phyloP scores from a whole-genome alignment of 257 asterid species.

The Scutellaria minor region DNA sequence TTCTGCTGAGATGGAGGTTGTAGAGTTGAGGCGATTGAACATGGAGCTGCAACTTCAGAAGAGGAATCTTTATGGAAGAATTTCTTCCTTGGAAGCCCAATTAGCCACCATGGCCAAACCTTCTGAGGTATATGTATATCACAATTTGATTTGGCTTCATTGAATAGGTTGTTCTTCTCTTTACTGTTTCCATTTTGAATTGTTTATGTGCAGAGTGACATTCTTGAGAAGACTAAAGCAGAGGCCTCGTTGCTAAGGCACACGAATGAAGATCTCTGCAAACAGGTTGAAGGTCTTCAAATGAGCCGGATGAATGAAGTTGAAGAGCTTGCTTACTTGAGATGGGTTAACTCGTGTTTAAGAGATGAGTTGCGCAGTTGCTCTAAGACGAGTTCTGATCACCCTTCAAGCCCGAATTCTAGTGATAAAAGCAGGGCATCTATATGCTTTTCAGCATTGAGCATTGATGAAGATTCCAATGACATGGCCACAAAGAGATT shows the following conservation, averaged over 20 bases:
- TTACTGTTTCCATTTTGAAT: slow-evolving; percentile 5
- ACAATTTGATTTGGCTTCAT: slow-evolving; percentile 10
- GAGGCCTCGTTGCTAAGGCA: slow-evolving; percentile 78
- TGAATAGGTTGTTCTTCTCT: slow-evolving; percentile 22
- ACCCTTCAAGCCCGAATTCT: slow-evolving; percentile 49
- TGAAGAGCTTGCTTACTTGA: slow-evolving; percentile 88
- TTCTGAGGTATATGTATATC: slow-evolving; percentile 60
- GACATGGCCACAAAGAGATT: slow-evolving; percentile 52
- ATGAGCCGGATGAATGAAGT: slow-evolving; percentile 86
- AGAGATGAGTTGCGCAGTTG: slow-evolving; percentile 68
- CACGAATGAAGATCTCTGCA: slow-evolving; percentile 80
- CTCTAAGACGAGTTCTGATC: slow-evolving; percentile 46
- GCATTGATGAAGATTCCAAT: slow-evolving; percentile 56
- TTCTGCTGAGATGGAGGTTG: slow-evolving; percentile 73
- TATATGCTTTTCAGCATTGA: slow-evolving; percentile 57
- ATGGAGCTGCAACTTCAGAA: slow-evolving; percentile 95
- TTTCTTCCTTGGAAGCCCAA: slow-evolving; percentile 73
- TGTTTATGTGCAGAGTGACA: slow-evolving; percentile 53
- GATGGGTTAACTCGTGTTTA: slow-evolving; percentile 92
- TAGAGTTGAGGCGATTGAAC: slow-evolving; percentile 87
- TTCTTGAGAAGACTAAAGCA: slow-evolving; percentile 67
- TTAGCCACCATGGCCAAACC: slow-evolving; percentile 47
- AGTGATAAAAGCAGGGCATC: slow-evolving; percentile 61
- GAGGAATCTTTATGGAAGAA: slow-evolving; percentile 73
- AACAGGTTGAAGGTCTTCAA: slow-evolving; percentile 96